Base-by-base conservation (phyloP, 495 filamentous ascomycete genomes). In the Penicillium desertorum region DNA sequence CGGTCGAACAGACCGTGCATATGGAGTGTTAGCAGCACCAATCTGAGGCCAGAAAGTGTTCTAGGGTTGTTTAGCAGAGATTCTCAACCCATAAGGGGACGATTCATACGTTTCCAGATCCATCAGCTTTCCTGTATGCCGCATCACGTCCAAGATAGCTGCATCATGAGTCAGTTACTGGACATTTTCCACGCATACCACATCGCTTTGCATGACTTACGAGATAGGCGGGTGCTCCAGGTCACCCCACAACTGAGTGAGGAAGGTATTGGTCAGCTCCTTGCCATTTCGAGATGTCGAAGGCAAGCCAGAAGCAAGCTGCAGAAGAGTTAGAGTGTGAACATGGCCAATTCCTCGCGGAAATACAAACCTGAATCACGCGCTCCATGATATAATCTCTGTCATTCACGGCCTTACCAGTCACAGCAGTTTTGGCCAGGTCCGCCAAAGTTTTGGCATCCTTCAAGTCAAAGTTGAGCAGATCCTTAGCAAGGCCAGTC, bases 391-490 rank as follows among this genome's bases (percentile, higher is more conserved):
- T 68, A 59, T 84, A 86, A 4, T 75, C 68, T 71, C 91, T 92
- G 72, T 97, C 92, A 59, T 97, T 86, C 19, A 96, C 83, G 5
- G 91, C 90, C 47, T 94, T 87, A 11, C 89, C 88, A 20, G 87
- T 88, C 71, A 92, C 90, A 57, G 81, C 81, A 64, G 88, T 87
- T 59, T 79, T 81, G n/a, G 69, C 59, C 22, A 79, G 58, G 14
- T 83, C 76, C n/a, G 75, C 62, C 44, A 83, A 56, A 11, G 76
- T 76, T 49, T 74, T 73, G 45, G 78, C 56, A 60, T 82, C 75
- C 14, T 64, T 59, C 22, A 76, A 54, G 32, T 72, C 68, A 20
- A 81, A 51, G 62, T 76, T 69, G 22, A 51, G 54, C 17, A 83
- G 39, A 45, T 81, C 76, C 27, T 71, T 62, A 45, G 68, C 64